Conservation (phyloP, 805 yeast genomes). For the Metschnikowia kunwiensis region DNA sequence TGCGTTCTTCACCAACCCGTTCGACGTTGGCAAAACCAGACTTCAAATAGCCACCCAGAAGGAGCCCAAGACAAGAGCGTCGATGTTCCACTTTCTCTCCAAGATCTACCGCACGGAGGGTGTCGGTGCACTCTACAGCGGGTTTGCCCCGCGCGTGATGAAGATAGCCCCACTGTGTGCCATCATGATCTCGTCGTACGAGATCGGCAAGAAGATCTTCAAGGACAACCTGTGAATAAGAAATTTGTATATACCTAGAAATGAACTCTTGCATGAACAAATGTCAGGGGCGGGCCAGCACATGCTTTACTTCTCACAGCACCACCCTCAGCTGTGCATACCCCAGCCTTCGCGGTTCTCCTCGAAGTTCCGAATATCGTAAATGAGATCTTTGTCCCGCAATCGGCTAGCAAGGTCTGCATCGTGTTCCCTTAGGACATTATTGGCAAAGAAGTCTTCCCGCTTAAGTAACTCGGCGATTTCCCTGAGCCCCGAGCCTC, state of each 20-base stretch:
- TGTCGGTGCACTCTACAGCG: slow-evolving; percentile 76
- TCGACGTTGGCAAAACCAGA: slow-evolving; percentile 95
- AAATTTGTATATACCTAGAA: slow-evolving; percentile 1
- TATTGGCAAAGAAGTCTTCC: slow-evolving; percentile 9
- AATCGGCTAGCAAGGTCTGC: slow-evolving; percentile 1
- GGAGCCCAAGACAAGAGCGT: slow-evolving; percentile 28
- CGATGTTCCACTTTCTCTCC: slow-evolving; percentile 67
- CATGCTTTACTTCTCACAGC: too few species aligned
- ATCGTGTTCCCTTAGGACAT: slow-evolving; percentile 8
- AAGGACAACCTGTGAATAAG: slow-evolving; percentile 16
- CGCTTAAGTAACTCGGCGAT: slow-evolving; percentile 7
- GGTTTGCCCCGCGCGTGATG: slow-evolving; percentile 78
- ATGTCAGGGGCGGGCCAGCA: too few species aligned
- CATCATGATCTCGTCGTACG: slow-evolving; percentile 95
- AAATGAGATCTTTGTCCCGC: slow-evolving; percentile 7
- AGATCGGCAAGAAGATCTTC: slow-evolving; percentile 67
- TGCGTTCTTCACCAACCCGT: slow-evolving; percentile 87
- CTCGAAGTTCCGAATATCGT: slow-evolving; percentile 15
- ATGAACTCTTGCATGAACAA: too few species aligned
- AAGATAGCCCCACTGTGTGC: slow-evolving; percentile 98
- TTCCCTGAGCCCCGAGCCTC: slow-evolving; percentile 3
- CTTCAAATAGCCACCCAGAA: slow-evolving; percentile 58
- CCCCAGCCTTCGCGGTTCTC: slow-evolving; percentile 18
- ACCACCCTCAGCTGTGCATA: slow-evolving; percentile 8
- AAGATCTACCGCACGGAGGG: slow-evolving; percentile 75